Evolutionary conservation across 371 early-diverging fungal species (phyloP).

Genomic region (Lichtheimia corymbifera): DNA sequence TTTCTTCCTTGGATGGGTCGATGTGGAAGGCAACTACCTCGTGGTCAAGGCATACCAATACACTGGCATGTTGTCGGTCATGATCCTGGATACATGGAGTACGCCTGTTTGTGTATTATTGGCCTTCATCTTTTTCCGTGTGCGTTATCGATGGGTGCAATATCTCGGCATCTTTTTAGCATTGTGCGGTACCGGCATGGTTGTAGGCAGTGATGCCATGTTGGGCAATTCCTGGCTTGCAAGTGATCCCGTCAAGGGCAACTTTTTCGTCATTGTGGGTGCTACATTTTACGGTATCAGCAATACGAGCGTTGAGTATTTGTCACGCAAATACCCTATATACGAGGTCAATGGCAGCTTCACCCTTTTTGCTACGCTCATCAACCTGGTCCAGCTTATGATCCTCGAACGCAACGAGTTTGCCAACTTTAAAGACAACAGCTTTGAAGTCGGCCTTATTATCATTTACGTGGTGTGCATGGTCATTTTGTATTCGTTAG

Average conservation of each 20-base stretch:
- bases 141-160: constrained; percentile 65
- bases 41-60: constrained; percentile 75
- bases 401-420: constrained; percentile 62
- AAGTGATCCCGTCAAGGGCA: constrained; percentile 61
- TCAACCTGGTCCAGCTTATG: constrained; percentile 69
- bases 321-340: constrained; percentile 65
- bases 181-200: constrained; percentile 65
- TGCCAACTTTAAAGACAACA: constrained; percentile 27
- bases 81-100: constrained; percentile 79
- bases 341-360: constrained; percentile 75
- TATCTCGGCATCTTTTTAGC: constrained; percentile 65
- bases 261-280: constrained; percentile 68
- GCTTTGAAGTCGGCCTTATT: constrained; percentile 51
- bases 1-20: constrained; percentile 63
- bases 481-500: constrained; percentile 68
- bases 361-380: constrained; percentile 69
- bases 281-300: constrained; percentile 75
- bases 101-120: constrained; percentile 71
- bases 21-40: constrained; percentile 82
- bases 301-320: constrained; percentile 69
- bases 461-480: constrained; percentile 65
- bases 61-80: constrained; percentile 70
- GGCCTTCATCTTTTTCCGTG: constrained; percentile 60
- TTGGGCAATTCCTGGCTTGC: constrained; percentile 49
- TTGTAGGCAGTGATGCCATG: constrained; percentile 66